These are phyloP conservation scores for Sporobolomyces phaffii DNA, from an alignment of 768 basidiomycete species.

Conservation along the genomic window DNA sequence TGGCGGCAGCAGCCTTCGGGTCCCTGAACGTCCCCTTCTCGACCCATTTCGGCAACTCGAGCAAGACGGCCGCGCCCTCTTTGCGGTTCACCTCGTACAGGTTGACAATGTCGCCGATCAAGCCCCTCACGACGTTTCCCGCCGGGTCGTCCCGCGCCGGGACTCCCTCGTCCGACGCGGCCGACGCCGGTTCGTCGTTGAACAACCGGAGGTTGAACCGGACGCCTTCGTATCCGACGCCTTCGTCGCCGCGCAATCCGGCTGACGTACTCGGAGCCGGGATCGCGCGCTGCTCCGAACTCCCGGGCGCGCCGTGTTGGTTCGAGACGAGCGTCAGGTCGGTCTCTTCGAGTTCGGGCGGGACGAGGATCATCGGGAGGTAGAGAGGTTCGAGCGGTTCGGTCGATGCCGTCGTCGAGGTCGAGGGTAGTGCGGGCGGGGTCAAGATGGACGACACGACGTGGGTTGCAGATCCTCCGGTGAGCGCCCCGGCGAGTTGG, in stretches of 20 bases:
- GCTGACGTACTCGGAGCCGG: conserved; percentile 15
- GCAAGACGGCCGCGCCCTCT: conserved; percentile 78
- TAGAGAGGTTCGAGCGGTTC: conserved; percentile 53
- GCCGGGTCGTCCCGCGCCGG: conserved; percentile 27
- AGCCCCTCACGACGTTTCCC: conserved; percentile 57
- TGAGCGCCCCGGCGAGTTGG: too few species aligned
- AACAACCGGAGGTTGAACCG: conserved; percentile 21
- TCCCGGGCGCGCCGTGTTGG: neutral
- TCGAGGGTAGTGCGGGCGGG: conserved; percentile 55
- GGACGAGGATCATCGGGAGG: conserved; percentile 72
- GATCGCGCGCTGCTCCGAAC: neutral
- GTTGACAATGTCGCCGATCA: conserved; percentile 68
- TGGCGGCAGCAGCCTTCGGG: conserved; percentile 6
- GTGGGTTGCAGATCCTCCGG: too few species aligned
- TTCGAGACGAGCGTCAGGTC: conserved; percentile 49
- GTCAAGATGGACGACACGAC: conserved; percentile 34
- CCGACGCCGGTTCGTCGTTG: conserved; percentile 60
- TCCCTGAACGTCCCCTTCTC: conserved; percentile 71
- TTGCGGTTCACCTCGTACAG: conserved; percentile 95
- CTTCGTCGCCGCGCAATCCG: conserved; percentile 59
- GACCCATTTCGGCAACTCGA: conserved; percentile 81
- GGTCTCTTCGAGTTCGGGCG: conserved; percentile 78
- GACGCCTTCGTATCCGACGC: conserved; percentile 49
- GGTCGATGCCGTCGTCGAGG: conserved; percentile 53
- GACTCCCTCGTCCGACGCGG: too few species aligned